Evolutionary conservation across 73 alveolate species (phyloP).

Genomic region (Urostyla sp.): DNA sequence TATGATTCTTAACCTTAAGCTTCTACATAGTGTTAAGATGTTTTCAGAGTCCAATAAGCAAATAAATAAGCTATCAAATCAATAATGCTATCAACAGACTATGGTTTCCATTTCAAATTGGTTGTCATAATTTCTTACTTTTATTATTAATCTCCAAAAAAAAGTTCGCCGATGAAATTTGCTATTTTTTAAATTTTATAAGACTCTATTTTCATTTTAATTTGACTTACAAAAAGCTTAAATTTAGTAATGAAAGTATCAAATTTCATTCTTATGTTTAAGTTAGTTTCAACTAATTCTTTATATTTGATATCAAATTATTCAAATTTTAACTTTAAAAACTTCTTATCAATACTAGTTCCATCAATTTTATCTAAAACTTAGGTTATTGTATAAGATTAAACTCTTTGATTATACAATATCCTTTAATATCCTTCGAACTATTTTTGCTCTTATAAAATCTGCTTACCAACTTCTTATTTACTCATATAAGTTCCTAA

Average conservation of each 20-base stretch:
- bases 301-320: too few species aligned
- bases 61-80: neutral
- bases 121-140: neutral
- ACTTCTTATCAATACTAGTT: neutral
- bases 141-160: neutral
- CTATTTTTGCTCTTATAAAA: neutral
- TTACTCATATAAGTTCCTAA: neutral
- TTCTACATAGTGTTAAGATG: neutral
- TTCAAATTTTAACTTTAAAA: neutral
- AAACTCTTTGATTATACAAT: too few species aligned
- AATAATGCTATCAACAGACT: neutral
- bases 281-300: neutral
- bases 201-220: too few species aligned
- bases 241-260: neutral
- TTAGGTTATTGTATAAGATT: too few species aligned
- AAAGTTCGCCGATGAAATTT: neutral
- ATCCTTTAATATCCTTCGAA: neutral
- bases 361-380: neutral
- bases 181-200: neutral
- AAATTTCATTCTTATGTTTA: too few species aligned
- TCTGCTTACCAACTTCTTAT: neutral
- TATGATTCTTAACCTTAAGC: neutral
- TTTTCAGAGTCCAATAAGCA: neutral
- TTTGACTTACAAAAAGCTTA: too few species aligned
- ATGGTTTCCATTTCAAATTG: neutral